phyloP scores from a whole-genome alignment of 805 yeast species.

The Clavispora carvajalis region DNA sequence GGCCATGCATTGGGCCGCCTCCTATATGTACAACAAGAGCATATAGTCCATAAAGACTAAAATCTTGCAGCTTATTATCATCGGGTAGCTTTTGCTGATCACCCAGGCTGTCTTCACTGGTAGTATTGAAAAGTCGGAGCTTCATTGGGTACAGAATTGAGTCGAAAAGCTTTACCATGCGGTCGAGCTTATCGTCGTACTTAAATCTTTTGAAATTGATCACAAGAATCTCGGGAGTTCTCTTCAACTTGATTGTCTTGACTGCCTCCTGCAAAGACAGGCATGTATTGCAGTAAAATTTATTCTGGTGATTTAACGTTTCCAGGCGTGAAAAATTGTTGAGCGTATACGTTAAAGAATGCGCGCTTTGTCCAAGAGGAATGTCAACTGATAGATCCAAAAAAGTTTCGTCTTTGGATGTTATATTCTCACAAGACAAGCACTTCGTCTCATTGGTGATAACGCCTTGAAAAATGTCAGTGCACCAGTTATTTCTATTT shows the following conservation, averaged over 20 bases:
- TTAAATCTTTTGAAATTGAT: conserved; percentile 89
- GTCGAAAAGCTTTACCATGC: conserved; percentile 82
- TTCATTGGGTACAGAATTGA: conserved; percentile 75
- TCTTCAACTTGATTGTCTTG: conserved; percentile 75
- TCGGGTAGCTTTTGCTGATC: not conserved
- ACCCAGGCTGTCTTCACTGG: conserved; percentile 16
- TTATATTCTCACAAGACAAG: conserved; percentile 77
- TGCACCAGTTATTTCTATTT: conserved; percentile 45
- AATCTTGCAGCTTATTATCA: conserved; percentile 27
- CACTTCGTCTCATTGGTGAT: conserved; percentile 87
- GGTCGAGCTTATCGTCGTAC: conserved; percentile 75
- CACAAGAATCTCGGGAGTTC: conserved; percentile 72
- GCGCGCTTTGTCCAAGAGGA: conserved; percentile 50
- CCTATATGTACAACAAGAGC: conserved; percentile 93
- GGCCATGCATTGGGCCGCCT: conserved; percentile 97
- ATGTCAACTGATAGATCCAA: conserved; percentile 83
- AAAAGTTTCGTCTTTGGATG: conserved; percentile 80
- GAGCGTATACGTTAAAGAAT: conserved; percentile 71
- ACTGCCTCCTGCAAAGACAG: conserved; percentile 91
- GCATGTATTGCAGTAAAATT: conserved; percentile 89
- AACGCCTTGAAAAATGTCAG: conserved; percentile 75
- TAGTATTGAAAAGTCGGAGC: conserved; percentile 64
- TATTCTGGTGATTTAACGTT: conserved; percentile 78
- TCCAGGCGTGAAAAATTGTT: conserved; percentile 83
- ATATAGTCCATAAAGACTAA: conserved; percentile 64